phyloP scores from a whole-genome alignment of 2,329 filamentous ascomycete genomes.

The Aspergillus novoparasiticus region DNA sequence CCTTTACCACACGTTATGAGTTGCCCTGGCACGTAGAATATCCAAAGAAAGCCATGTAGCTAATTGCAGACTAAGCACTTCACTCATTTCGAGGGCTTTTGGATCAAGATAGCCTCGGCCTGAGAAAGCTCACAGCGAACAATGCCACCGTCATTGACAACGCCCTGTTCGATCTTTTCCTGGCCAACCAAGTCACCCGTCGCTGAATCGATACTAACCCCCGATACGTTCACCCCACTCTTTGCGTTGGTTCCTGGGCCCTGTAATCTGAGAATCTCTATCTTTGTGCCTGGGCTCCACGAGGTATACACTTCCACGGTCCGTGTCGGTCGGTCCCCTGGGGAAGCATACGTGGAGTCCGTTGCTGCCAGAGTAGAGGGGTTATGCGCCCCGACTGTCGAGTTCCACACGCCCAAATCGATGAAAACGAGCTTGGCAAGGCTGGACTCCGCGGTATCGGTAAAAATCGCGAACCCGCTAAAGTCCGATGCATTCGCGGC shows the following conservation, averaged over 20 bases:
- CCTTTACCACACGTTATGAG: background rate
- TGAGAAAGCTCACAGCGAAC: background rate
- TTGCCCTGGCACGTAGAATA: rapidly evolving
- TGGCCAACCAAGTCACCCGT: slow-evolving; percentile 2
- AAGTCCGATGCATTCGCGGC: slow-evolving; percentile 8
- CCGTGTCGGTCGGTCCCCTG: background rate
- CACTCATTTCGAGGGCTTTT: background rate
- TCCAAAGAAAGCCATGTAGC: background rate
- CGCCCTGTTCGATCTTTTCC: background rate
- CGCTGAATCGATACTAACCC: background rate
- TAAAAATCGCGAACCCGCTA: slow-evolving; percentile 6
- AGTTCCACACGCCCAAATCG: slow-evolving; percentile 12
- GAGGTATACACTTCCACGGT: slow-evolving; percentile 2
- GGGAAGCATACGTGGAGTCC: slow-evolving; percentile 2
- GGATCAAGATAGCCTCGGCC: slow-evolving; percentile 8
- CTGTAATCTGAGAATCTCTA: slow-evolving; percentile 6
- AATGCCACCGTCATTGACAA: background rate
- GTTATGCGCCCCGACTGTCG: slow-evolving; percentile 1
- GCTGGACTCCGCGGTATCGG: background rate
- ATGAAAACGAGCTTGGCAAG: slow-evolving; percentile 11
- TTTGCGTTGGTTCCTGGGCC: slow-evolving; percentile 14
- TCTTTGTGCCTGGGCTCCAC: background rate
- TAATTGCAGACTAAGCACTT: background rate
- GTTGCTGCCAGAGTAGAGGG: slow-evolving; percentile 8
- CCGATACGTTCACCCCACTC: slow-evolving; percentile 10